Base-by-base conservation (phyloP, 2,329 filamentous ascomycete species). In the Neospermospora avenae region DNA sequence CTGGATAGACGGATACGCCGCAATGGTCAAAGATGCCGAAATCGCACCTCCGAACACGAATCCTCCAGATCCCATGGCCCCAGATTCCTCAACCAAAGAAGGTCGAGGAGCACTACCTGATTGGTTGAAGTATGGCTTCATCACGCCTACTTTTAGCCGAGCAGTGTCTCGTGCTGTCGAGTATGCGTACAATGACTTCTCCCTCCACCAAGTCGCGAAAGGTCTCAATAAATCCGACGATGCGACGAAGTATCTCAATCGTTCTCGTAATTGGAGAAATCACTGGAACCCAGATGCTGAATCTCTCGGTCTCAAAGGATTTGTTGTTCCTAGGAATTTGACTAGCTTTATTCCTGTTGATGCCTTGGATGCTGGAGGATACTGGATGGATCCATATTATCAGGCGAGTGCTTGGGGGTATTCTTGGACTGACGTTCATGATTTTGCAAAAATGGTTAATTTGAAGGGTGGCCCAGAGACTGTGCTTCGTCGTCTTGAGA, bases 181-280 rank as follows among this genome's bases (percentile, higher is more conserved):
- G 69, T 90, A 90, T 68, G 78, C 85, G 0, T 80, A 79, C 55
- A 89, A 90, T 68, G 88, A 91, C 70, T 90, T 89, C 65, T 79
- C 77, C 0, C 74, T 90, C 3, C 82, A 84, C 60, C 83, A 87
- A 68, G 83, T 90, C 16, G 61, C 64, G 3, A 71, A 67, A 1
- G 85, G 86, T 0, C 73, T 89, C 2, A 78, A 77, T 1, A 79
- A 81, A 49, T 59, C 67, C 0, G 73, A 74, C 0, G 83, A 86
- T 44, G 81, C 82, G 3, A 63, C 74, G 2, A 85, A 78, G 56
- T 90, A 90, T 65, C 76, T 89, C 25, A 75, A 80, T 48, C 81
- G 87, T 8, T 87, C 85, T 0, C 77, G 80, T 10, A 86, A 89
- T 67, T 91, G 88, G 88, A 80, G 84, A 16, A 89, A 89, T 68